Conservation (phyloP, 768 basidiomycete species). For the Candolleomyces aberdarensis region DNA sequence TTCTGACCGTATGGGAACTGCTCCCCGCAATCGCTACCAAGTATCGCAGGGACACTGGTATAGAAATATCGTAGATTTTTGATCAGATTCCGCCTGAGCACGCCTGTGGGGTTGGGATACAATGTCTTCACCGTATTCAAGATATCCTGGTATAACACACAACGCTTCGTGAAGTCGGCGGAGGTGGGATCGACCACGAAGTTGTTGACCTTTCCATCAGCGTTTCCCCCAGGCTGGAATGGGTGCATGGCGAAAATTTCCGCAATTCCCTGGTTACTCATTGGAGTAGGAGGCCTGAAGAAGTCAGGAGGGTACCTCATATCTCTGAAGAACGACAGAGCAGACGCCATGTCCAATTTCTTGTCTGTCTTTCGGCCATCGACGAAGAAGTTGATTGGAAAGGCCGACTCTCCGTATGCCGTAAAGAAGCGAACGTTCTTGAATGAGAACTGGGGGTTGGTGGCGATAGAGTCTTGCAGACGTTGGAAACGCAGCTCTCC, state of each 20-base stretch:
- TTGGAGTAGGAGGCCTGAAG: slow-evolving; percentile 8
- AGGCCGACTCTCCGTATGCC: slow-evolving; percentile 12
- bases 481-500: slow-evolving; percentile 13
- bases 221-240: slow-evolving; percentile 12
- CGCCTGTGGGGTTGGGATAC: slow-evolving; percentile 17
- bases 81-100: slow-evolving; percentile 12
- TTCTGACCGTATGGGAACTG: slow-evolving; percentile 11
- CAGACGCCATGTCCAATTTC: slow-evolving; percentile 11
- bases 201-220: slow-evolving; percentile 7
- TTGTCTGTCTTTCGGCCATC: slow-evolving; percentile 15
- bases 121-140: slow-evolving; percentile 11
- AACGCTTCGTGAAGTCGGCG: slow-evolving; percentile 9
- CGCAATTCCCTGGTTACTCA: not conserved
- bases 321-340: slow-evolving; percentile 15
- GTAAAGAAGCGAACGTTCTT: slow-evolving; percentile 11
- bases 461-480: slow-evolving; percentile 19
- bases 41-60: not conserved
- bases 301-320: slow-evolving; percentile 16
- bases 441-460: slow-evolving; percentile 16
- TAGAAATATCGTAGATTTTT: slow-evolving; percentile 11
- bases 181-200: slow-evolving; percentile 11
- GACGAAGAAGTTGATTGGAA: slow-evolving; percentile 16
- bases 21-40: slow-evolving; percentile 4
- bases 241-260: slow-evolving; percentile 8
- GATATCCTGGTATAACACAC: slow-evolving; percentile 13